Conservation (phyloP, 2,329 filamentous ascomycete genomes). For the Microsporum canis region DNA sequence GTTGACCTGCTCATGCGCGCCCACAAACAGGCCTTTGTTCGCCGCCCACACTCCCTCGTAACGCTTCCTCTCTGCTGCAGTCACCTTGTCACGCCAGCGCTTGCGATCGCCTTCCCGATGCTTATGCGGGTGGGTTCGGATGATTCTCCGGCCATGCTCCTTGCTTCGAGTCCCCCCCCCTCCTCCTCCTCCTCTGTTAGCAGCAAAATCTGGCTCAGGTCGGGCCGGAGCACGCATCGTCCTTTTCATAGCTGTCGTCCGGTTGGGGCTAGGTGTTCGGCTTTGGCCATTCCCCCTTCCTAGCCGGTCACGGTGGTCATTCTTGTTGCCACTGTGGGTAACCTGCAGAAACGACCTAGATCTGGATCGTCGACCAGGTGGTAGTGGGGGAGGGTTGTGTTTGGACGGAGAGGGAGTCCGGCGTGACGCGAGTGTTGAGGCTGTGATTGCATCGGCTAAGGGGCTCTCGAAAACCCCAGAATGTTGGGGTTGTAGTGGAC, state of each 20-base stretch:
- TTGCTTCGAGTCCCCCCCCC: constrained; percentile 17
- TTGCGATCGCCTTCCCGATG: constrained; percentile 40
- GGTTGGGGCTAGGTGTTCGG: constrained; percentile 24
- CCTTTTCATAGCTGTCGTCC: constrained; percentile 25
- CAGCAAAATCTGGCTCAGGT: constrained; percentile 19
- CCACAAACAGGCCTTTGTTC: constrained; percentile 29
- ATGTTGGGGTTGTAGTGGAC: not conserved
- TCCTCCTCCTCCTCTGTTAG: not conserved
- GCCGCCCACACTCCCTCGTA: constrained; percentile 43
- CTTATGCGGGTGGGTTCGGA: constrained; percentile 38
- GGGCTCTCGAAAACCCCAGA: constrained; percentile 14
- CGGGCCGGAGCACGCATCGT: constrained; percentile 32
- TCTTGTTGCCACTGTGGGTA: not conserved
- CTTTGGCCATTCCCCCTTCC: not conserved
- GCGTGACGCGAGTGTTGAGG: constrained; percentile 37
- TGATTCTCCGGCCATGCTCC: constrained; percentile 21
- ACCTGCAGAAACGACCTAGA: constrained; percentile 20
- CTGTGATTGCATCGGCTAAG: constrained; percentile 37
- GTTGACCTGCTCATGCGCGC: constrained; percentile 7
- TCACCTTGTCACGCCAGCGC: constrained; percentile 35
- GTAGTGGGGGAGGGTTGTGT: constrained; percentile 27
- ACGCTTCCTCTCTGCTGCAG: constrained; percentile 36
- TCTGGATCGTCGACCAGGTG: constrained; percentile 27
- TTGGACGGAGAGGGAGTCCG: constrained; percentile 31
- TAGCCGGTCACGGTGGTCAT: not conserved